These are phyloP conservation scores for Suillus tomentosus DNA, from an alignment of 768 basidiomycete genomes.

Conservation along the genomic window DNA sequence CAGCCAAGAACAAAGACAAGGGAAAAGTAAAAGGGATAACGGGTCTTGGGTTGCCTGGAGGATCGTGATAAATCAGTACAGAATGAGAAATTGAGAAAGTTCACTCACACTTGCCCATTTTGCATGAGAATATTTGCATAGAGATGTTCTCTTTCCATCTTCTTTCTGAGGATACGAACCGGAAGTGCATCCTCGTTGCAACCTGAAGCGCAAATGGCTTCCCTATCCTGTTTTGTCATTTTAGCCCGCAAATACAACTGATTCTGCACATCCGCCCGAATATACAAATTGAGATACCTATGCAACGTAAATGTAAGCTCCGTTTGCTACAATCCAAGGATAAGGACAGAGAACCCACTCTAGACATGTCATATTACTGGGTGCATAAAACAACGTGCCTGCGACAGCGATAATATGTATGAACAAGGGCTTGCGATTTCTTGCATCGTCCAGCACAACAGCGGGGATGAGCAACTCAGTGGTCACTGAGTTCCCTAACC, in stretches of 20 bases:
- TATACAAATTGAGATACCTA: slow-evolving; percentile 18
- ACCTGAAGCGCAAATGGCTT: slow-evolving; percentile 5
- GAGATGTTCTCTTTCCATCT: not conserved
- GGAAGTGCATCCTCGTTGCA: not conserved
- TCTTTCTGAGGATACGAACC: not conserved
- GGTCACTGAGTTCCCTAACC: slow-evolving; percentile 13
- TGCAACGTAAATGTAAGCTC: not conserved
- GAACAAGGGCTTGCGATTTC: slow-evolving; percentile 13
- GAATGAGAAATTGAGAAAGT: not conserved
- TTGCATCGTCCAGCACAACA: slow-evolving; percentile 10
- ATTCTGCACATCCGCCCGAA: slow-evolving; percentile 21
- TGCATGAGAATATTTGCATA: not conserved
- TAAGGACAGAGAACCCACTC: slow-evolving; percentile 1
- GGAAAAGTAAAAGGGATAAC: too few relatives aligned
- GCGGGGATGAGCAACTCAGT: slow-evolving; percentile 8
- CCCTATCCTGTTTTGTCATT: slow-evolving; percentile 20
- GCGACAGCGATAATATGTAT: not conserved
- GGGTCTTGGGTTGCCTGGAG: too few relatives aligned
- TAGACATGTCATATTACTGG: slow-evolving; percentile 15
- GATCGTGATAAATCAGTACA: not conserved
- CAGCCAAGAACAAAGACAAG: too few relatives aligned
- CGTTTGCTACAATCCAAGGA: slow-evolving; percentile 3
- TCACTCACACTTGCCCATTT: not conserved
- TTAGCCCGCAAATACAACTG: slow-evolving; percentile 16
- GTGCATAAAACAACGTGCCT: not conserved